Evolutionary conservation across 2,329 filamentous ascomycete species (phyloP).

Genomic region (Albifimbria verrucaria): DNA sequence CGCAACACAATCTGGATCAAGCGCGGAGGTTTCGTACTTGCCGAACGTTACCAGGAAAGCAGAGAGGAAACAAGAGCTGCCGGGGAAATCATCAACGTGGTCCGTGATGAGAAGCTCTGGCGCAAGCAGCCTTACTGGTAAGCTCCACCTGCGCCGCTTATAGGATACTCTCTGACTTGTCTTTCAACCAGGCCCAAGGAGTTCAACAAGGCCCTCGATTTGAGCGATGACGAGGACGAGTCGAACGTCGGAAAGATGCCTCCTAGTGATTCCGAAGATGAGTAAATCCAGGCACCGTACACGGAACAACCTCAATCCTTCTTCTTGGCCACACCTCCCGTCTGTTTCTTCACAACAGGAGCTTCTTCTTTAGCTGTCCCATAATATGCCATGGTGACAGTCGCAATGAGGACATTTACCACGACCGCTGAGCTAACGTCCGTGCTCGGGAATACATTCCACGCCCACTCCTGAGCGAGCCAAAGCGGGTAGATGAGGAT

Average conservation of each 20-base stretch:
- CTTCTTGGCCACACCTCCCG: neutral
- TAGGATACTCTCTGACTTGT: constrained; percentile 13
- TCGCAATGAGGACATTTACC: constrained; percentile 66
- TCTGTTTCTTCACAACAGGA: constrained; percentile 12
- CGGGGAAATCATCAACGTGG: constrained; percentile 90
- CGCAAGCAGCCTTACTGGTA: constrained; percentile 87
- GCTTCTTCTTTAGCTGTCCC: constrained; percentile 45
- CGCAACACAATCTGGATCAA: constrained; percentile 93
- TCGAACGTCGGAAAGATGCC: constrained; percentile 84
- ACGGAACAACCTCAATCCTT: neutral
- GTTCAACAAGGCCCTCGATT: constrained; percentile 65
- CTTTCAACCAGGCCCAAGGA: constrained; percentile 64
- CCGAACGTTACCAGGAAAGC: constrained; percentile 64
- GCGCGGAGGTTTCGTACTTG: constrained; percentile 79
- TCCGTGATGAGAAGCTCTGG: constrained; percentile 89
- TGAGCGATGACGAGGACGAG: constrained; percentile 71
- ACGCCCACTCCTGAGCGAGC: constrained; percentile 83
- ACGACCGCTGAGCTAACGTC: constrained; percentile 55
- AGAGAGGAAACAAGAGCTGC: constrained; percentile 73
- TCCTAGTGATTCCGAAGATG: constrained; percentile 74
- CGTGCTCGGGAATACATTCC: constrained; percentile 89
- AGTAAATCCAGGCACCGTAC: constrained; percentile 29
- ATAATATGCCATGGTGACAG: constrained; percentile 61
- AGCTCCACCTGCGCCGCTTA: constrained; percentile 11
- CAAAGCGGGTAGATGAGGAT: constrained; percentile 66